phyloP scores from a whole-genome alignment of 1,139 yeast genomes.

The Blastobotrys capitulatus region DNA sequence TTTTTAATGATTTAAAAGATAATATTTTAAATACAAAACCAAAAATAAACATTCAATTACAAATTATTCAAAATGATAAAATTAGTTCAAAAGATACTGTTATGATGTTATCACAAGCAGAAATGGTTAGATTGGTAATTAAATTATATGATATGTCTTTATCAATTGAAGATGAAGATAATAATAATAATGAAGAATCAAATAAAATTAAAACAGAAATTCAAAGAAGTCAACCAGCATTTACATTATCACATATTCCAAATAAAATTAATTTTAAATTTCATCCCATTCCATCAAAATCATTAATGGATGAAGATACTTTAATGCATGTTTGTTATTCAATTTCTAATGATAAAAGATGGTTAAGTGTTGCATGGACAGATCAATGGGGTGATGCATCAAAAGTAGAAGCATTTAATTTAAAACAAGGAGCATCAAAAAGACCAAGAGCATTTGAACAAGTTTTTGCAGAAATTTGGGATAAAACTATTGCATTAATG shows the following conservation, averaged over 20 bases:
- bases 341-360: constrained; percentile 68
- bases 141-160: constrained; percentile 52
- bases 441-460: constrained; percentile 40
- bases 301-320: constrained; percentile 56
- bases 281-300: constrained; percentile 36
- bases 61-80: constrained; percentile 50
- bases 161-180: neutral
- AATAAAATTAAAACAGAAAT: constrained; percentile 4
- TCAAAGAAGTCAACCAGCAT: constrained; percentile 28
- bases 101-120: constrained; percentile 46
- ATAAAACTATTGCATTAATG: constrained; percentile 41
- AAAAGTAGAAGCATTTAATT: constrained; percentile 51
- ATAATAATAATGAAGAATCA: neutral
- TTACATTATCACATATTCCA: constrained; percentile 36
- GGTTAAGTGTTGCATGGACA: constrained; percentile 88
- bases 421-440: constrained; percentile 15
- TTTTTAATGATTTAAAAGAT: constrained; percentile 21
- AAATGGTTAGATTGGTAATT: constrained; percentile 49
- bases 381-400: constrained; percentile 72
- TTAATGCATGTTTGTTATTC: constrained; percentile 84
- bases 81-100: constrained; percentile 44
- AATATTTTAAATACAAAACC: constrained; percentile 19
- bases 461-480: constrained; percentile 57
- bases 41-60: constrained; percentile 19
- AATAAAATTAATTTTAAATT: constrained; percentile 47